These are phyloP conservation scores for Neurospora africana DNA, from an alignment of 495 filamentous ascomycete species.

Conservation along the genomic window DNA sequence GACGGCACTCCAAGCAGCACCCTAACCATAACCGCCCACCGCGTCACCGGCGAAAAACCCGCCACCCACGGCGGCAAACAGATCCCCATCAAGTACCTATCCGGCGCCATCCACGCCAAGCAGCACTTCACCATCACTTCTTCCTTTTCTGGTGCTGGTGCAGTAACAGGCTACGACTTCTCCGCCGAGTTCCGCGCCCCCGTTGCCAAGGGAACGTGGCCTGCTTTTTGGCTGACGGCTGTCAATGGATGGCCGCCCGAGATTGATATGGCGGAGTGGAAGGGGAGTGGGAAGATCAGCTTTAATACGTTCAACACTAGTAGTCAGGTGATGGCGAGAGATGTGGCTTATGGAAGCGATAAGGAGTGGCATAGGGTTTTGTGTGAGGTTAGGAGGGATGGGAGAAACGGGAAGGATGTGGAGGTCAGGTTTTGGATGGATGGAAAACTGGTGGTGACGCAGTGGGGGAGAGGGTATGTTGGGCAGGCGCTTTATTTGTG, in stretches of 20 bases:
- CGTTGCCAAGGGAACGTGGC: constrained; percentile 44
- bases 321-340: constrained; percentile 32
- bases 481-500: constrained; percentile 40
- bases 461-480: constrained; percentile 40
- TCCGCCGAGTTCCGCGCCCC: constrained; percentile 42
- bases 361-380: constrained; percentile 40
- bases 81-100: constrained; percentile 44
- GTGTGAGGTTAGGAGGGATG: constrained; percentile 30
- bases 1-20: constrained; percentile 11
- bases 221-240: constrained; percentile 54
- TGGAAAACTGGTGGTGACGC: constrained; percentile 36
- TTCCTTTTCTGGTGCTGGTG: background rate
- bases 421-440: constrained; percentile 45
- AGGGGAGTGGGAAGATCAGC: constrained; percentile 47
- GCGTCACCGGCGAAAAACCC: constrained; percentile 32
- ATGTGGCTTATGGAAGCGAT: constrained; percentile 39
- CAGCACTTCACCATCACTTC: constrained; percentile 32
- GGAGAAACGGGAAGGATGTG: constrained; percentile 33
- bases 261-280: constrained; percentile 54
- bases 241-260: constrained; percentile 53
- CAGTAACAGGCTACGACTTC: constrained; percentile 36
- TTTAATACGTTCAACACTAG: constrained; percentile 54
- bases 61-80: constrained; percentile 34
- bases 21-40: constrained; percentile 37
- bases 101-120: constrained; percentile 38